Evolutionary conservation across 1,139 yeast genomes (phyloP), one percentile per base, ranked within the genome.

Genomic region (Sugiyamaella novakii): DNA sequence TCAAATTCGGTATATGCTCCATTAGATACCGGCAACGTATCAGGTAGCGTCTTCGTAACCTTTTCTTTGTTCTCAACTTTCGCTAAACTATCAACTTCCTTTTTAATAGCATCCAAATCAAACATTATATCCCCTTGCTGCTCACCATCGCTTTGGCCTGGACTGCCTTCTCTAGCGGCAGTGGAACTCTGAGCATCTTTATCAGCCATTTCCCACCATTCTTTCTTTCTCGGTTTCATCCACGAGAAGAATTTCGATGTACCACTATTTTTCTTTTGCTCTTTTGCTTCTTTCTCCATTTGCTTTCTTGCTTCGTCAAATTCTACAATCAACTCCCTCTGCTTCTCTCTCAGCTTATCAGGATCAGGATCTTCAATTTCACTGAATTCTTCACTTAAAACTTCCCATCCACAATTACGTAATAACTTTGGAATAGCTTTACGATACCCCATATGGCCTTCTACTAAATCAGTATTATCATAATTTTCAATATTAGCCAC

Each of bases 341-440:
- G 94, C 49, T 80, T 63, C 57, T 85, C 81, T 58, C 88, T 89
- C 17, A 82, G 79, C 62, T 84, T 83, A 57, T 87, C 96, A 2
- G 95, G 89, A 66, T 92, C 96, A 0, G 97, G 95, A 61, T 92
- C 97, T 63, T 91, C 98, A 56, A 94, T 91, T 67, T 94, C 99
- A 12, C 87, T 84, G 65, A 94, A 92, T 64, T 91, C 96, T 55
- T 92, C 98, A 57, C 86, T 81, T 44, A 89, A 67, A 2, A 92
- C 87, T 54, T 87, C 86, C 83, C 95, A 87, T 7, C 87, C 89
- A 19, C 44, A 30, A 37, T 87, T 64, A 43, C 70, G 69, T 57
- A 94, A 67, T 45, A 94, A 75, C 58, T 79, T 80, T 0, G 98
- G 98, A 76, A 94, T 88, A 10, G 89, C 91, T 55, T 84, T 85